These are phyloP conservation scores for Calonectria pauciramosa DNA, from an alignment of 2,329 filamentous ascomycete genomes.

Conservation along the genomic window DNA sequence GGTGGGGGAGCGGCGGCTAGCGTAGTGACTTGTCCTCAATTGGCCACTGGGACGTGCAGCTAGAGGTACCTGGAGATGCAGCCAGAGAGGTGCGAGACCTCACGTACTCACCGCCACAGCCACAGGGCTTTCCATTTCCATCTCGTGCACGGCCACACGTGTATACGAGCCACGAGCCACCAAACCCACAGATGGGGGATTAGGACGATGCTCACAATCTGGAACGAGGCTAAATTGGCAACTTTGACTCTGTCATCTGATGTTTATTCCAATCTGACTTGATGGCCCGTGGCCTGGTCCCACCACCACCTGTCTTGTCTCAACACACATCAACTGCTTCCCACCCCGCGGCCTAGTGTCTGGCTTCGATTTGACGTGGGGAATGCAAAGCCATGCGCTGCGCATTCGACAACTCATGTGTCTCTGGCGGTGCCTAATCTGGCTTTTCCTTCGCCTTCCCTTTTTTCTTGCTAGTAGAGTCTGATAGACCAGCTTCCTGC, in stretches of 20 bases:
- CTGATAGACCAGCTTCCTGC: no score
- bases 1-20: background rate
- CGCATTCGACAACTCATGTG: background rate
- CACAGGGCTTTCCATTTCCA: background rate
- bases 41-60: background rate
- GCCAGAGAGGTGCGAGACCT: background rate
- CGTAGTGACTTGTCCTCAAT: background rate
- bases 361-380: no score
- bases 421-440: no score
- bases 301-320: background rate
- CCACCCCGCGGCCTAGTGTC: no score
- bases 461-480: no score
- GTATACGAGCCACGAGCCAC: background rate
- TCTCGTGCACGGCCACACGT: background rate
- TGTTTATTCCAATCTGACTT: background rate
- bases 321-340: background rate
- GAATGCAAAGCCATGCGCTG: background rate
- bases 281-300: background rate
- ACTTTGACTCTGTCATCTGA: conserved; percentile 10
- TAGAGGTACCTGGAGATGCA: background rate
- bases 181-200: background rate
- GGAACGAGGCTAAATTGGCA: background rate
- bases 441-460: no score
- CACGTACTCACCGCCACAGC: background rate
- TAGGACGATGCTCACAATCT: background rate